A percentile compares a stretch with the other conserved stretches of the same genome.
These are phyloP conservation scores for Knufia fluminis DNA, from an alignment of 2,329 filamentous ascomycete genomes.

Conservation along the genomic window DNA sequence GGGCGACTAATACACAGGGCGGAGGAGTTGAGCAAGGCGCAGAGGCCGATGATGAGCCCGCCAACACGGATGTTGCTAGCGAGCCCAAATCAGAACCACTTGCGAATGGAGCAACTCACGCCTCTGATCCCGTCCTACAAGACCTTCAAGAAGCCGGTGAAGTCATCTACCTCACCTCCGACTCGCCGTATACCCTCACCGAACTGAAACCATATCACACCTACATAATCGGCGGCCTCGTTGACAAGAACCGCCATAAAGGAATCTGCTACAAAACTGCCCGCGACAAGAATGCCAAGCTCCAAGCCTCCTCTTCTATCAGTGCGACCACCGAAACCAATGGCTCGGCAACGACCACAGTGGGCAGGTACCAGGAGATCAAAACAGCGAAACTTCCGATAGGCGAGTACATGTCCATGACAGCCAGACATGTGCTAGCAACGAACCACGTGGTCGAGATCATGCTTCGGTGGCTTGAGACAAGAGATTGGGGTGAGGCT, in stretches of 20 bases:
- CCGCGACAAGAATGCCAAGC: conserved; percentile 39
- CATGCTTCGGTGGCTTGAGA: conserved; percentile 86
- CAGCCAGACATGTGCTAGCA: conserved; percentile 72
- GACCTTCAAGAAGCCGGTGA: conserved; percentile 36
- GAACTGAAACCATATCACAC: conserved; percentile 77
- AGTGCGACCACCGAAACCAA: not conserved
- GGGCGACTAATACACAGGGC: no score
- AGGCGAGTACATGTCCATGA: conserved; percentile 89
- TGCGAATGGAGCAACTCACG: no score
- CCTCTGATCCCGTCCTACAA: no score
- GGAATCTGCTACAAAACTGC: conserved; percentile 83
- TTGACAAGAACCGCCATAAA: conserved; percentile 95
- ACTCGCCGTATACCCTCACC: conserved; percentile 76
- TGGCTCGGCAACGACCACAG: not conserved
- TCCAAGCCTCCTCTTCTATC: conserved; percentile 32
- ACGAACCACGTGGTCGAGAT: conserved; percentile 97
- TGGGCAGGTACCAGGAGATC: conserved; percentile 35
- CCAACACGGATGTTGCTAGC: no score
- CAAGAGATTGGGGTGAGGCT: conserved; percentile 80
- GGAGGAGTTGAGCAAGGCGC: no score
- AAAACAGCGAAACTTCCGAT: conserved; percentile 88
- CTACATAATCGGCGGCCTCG: conserved; percentile 88
- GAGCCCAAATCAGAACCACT: not conserved
- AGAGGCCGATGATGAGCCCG: no score
- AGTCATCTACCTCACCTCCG: conserved; percentile 82